Percentiles rank a stretch among this genome's conserved stretches.
These are phyloP conservation scores for Candida railenensis DNA, from an alignment of 805 yeast species.

Conservation along the genomic window DNA sequence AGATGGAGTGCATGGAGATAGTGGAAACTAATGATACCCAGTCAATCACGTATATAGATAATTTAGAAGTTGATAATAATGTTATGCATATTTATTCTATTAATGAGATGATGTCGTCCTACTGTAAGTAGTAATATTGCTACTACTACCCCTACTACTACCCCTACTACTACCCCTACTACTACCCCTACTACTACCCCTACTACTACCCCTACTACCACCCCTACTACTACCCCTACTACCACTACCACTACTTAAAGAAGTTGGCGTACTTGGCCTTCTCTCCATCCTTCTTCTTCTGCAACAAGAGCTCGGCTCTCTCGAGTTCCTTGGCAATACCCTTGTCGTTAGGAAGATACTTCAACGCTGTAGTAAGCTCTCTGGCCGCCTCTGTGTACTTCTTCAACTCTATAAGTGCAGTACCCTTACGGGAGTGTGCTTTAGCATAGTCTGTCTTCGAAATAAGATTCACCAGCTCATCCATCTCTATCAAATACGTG, in stretches of 20 bases:
- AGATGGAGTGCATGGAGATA: too few relatives aligned
- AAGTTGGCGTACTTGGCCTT: conserved; percentile 62
- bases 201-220: too few relatives aligned
- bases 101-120: too few relatives aligned
- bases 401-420: conserved; percentile 40
- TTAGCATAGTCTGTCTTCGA: conserved; percentile 50
- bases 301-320: conserved; percentile 38
- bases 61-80: too few relatives aligned
- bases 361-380: conserved; percentile 45
- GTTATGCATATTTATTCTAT: too few relatives aligned
- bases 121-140: too few relatives aligned
- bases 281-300: conserved; percentile 47
- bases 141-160: too few relatives aligned
- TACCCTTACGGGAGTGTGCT: conserved; percentile 57
- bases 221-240: too few relatives aligned
- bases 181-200: too few relatives aligned
- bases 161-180: too few relatives aligned
- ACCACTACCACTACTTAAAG: conserved; percentile 48
- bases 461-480: conserved; percentile 18
- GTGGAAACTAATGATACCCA: too few relatives aligned
- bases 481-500: conserved; percentile 54
- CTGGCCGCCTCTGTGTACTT: conserved; percentile 50
- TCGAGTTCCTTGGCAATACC: conserved; percentile 45
- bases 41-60: too few relatives aligned
- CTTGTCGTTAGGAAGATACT: conserved; percentile 48